phyloP scores from a whole-genome alignment of 1,284 basidiomycete species.

The Xerocomus cyaneibrunnescens region DNA sequence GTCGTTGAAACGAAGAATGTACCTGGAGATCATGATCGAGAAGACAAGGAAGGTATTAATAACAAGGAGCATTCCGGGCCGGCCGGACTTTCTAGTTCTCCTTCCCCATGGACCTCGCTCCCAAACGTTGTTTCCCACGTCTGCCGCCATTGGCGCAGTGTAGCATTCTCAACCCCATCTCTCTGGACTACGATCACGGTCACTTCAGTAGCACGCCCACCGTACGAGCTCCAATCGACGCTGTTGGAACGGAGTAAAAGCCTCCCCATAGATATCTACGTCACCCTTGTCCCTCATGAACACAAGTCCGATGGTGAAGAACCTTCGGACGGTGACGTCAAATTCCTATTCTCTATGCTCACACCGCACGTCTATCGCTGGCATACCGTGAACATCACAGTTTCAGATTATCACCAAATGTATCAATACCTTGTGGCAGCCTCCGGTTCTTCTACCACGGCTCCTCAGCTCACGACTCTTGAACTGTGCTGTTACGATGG shows the following conservation, averaged over 20 bases:
- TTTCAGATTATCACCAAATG: conserved; percentile 48
- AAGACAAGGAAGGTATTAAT: too few relatives aligned
- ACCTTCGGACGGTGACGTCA: conserved; percentile 33
- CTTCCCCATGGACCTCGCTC: conserved; percentile 25
- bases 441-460: background rate
- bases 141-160: conserved; percentile 31
- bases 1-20: too few relatives aligned
- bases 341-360: conserved; percentile 35
- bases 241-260: conserved; percentile 28
- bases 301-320: conserved; percentile 12
- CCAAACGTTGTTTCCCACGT: conserved; percentile 21
- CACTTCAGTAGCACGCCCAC: conserved; percentile 2
- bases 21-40: too few relatives aligned
- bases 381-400: conserved; percentile 48
- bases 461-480: background rate
- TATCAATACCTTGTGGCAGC: conserved; percentile 17
- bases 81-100: too few relatives aligned
- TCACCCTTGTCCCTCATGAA: conserved; percentile 16
- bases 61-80: too few relatives aligned
- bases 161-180: conserved; percentile 30
- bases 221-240: conserved; percentile 15
- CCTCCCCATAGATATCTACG: conserved; percentile 25
- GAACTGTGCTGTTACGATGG: conserved; percentile 51
- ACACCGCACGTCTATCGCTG: conserved; percentile 46
- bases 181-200: conserved; percentile 30